Conservation (phyloP, 352 stramenopile genomes). For the Blastocystis hominis region DNA sequence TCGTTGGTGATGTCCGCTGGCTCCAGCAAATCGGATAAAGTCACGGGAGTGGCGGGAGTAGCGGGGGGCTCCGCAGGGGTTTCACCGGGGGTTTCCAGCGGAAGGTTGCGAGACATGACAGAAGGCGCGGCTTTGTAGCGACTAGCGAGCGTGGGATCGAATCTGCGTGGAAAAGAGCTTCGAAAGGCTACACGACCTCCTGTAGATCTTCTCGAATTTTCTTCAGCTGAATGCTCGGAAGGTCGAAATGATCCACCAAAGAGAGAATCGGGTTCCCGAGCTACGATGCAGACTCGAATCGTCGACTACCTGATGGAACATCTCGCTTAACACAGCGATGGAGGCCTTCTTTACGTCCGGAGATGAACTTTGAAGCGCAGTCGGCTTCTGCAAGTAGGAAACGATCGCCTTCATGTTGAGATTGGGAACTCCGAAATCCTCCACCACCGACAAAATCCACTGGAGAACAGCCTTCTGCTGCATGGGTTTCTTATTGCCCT, state of each 20-base stretch:
- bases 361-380: neutral
- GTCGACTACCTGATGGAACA: neutral
- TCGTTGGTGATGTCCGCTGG: neutral
- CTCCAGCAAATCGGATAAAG: neutral
- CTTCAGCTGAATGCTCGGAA: conserved; percentile 25
- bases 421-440: neutral
- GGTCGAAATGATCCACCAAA: neutral
- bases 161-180: neutral
- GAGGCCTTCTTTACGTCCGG: conserved; percentile 13
- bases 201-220: neutral
- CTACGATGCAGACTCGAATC: neutral
- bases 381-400: neutral
- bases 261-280: neutral
- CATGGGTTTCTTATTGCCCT: conserved; percentile 5
- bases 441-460: neutral
- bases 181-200: neutral
- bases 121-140: neutral
- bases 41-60: neutral
- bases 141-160: neutral
- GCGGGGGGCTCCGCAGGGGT: neutral
- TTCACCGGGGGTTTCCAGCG: neutral
- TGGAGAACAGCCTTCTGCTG: conserved; percentile 50
- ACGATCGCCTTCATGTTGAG: neutral
- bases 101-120: neutral
- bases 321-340: neutral